phyloP scores from a whole-genome alignment of 1,284 basidiomycete genomes.

The Boletus sp. region DNA sequence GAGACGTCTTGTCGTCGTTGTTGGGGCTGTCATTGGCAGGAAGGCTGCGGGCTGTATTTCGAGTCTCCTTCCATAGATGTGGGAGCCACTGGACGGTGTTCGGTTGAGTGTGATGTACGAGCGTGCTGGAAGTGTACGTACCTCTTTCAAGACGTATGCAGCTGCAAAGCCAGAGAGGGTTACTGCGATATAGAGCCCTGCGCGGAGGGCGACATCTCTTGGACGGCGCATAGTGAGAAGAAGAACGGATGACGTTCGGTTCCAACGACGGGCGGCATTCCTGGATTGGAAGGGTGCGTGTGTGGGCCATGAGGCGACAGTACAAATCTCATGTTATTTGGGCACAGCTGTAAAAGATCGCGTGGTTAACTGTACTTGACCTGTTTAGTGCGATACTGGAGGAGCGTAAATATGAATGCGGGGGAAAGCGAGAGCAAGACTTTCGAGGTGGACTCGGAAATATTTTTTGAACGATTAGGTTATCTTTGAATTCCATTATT shows the following conservation, averaged over 20 bases:
- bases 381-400: neutral
- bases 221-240: constrained; percentile 11
- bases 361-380: neutral
- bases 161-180: constrained; percentile 21
- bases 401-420: too few species aligned
- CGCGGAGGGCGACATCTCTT: constrained; percentile 9
- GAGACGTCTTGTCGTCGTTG: constrained; percentile 3
- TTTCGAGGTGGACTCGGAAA: neutral
- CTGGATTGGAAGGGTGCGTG: neutral
- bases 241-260: neutral
- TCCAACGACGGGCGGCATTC: neutral
- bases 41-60: neutral
- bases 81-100: constrained; percentile 2
- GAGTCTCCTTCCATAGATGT: neutral
- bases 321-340: too few species aligned
- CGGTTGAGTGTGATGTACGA: neutral
- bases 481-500: constrained; percentile 15
- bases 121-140: neutral
- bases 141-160: constrained; percentile 22
- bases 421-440: neutral
- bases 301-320: neutral
- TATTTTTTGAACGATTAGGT: constrained; percentile 14
- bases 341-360: neutral
- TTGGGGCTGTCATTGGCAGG: neutral
- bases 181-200: constrained; percentile 10